Conservation (phyloP, 2,329 filamentous ascomycete genomes). For the Alternaria brassicae region DNA sequence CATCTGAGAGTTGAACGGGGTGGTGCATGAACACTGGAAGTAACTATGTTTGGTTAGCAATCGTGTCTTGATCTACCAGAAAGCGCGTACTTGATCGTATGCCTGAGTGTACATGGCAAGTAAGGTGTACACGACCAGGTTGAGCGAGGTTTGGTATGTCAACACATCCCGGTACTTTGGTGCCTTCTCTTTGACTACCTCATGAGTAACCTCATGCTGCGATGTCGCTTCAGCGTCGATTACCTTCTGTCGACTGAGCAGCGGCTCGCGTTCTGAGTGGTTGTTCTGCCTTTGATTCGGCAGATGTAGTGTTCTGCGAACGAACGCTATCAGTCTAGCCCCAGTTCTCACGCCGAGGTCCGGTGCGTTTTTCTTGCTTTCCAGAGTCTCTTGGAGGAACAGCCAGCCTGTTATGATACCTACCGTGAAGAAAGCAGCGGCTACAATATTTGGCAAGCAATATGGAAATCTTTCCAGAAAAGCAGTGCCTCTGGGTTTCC, state of each 20-base stretch:
- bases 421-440: constrained; percentile 76
- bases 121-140: constrained; percentile 78
- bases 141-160: constrained; percentile 74
- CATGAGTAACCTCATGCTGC: not conserved
- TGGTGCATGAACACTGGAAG: constrained; percentile 90
- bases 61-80: not conserved
- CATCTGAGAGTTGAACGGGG: constrained; percentile 61
- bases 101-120: constrained; percentile 83
- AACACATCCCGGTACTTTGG: constrained; percentile 69
- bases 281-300: constrained; percentile 12
- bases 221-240: constrained; percentile 24
- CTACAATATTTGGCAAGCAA: constrained; percentile 80
- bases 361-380: constrained; percentile 68
- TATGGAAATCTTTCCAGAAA: constrained; percentile 84
- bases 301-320: constrained; percentile 31
- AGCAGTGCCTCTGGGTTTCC: constrained; percentile 66
- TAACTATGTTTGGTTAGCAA: constrained; percentile 51
- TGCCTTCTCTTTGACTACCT: constrained; percentile 20
- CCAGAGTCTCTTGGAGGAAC: constrained; percentile 87
- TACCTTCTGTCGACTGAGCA: constrained; percentile 35
- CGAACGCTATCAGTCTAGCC: constrained; percentile 61
- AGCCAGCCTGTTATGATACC: constrained; percentile 76
- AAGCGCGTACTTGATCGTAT: constrained; percentile 70
- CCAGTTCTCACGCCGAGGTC: constrained; percentile 83
- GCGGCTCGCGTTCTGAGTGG: constrained; percentile 38